Evolutionary conservation across 306 rosid genomes (phyloP), one percentile per base, ranked within the genome.

Genomic region (Delonix regia): DNA sequence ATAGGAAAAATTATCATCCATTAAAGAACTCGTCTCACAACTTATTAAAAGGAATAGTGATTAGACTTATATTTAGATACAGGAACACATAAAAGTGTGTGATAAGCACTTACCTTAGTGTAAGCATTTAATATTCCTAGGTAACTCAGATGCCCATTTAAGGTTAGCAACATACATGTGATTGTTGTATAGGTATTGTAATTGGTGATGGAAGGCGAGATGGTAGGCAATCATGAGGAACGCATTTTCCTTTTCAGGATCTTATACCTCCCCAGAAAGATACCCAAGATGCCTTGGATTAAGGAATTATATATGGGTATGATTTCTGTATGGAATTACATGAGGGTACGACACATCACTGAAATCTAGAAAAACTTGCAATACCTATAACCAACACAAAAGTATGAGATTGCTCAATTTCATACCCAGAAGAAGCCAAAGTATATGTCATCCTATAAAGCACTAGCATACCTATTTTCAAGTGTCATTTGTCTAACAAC

Each of bases 1-100:
- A 59, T 41, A 59, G 73, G 68, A 71, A 25, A 25, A 65, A 21
- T 44, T 80, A 44, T 69, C 21, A 55, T 71, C 19, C 19, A 55
- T 75, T n/a, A 65, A 12, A 21, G 30, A 55, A 55, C 66, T 13
- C 19, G 16, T 13, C 18, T 1, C 41, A 60, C 11, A 15, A 60
- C 41, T 60, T 60, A 14, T 21, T 55, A 55, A 60, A 60, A 60
- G 39, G 41, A 0, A 8, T 2, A 60, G 39, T 14, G 21, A 10
- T 60, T 15, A 42, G 4, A 13, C 21, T 27, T 60, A 14, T 14
- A 15, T 13, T 19, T 28, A 60, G 21, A 60, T 27, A 6, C 22
- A 6, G 34, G 22, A 56, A 56, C 33, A 30, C n/a, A 19, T 12
- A 61, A 7, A 61, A 30, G 41, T 61, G 22, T 61, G n/a, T 2